A percentile compares a stretch with the other conserved stretches of the same genome.
These are phyloP conservation scores for Candida maesae DNA, from an alignment of 805 yeast species.

Conservation along the genomic window DNA sequence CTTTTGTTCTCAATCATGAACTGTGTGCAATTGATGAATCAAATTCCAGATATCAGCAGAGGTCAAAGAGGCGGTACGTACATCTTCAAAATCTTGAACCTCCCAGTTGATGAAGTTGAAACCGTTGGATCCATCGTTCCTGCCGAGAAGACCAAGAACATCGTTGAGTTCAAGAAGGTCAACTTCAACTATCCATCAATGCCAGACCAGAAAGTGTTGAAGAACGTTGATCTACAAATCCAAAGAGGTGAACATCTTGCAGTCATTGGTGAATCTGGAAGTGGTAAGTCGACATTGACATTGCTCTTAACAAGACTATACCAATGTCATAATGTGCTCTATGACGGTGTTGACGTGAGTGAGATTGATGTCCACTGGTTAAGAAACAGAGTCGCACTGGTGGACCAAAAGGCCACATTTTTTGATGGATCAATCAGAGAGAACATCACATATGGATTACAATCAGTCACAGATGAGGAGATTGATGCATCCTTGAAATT, in stretches of 20 bases:
- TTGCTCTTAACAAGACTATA: conserved; percentile 55
- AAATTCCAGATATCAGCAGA: conserved; percentile 75
- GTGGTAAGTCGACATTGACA: conserved; percentile 83
- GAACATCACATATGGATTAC: conserved; percentile 62
- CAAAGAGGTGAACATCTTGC: conserved; percentile 51
- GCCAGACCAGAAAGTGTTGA: conserved; percentile 33
- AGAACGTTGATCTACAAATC: conserved; percentile 41
- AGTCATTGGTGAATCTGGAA: conserved; percentile 82
- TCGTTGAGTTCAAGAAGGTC: conserved; percentile 42
- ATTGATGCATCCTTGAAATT: conserved; percentile 38
- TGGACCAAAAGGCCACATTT: conserved; percentile 69
- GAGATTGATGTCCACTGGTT: conserved; percentile 43
- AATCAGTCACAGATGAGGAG: conserved; percentile 31
- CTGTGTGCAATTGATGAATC: conserved; percentile 53
- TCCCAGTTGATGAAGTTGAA: conserved; percentile 36
- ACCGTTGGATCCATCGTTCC: conserved; percentile 35
- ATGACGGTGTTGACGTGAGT: conserved; percentile 47
- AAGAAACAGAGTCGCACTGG: conserved; percentile 57
- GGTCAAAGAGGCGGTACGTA: conserved; percentile 72
- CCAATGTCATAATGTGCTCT: conserved; percentile 33
- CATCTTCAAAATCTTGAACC: conserved; percentile 39
- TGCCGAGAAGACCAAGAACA: conserved; percentile 2
- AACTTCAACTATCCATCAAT: conserved; percentile 45
- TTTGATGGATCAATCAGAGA: conserved; percentile 72
- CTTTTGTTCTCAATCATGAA: conserved; percentile 69